These are phyloP conservation scores for Zygnema cylindricum DNA, from an alignment of 139 green algal genomes.

Conservation along the genomic window DNA sequence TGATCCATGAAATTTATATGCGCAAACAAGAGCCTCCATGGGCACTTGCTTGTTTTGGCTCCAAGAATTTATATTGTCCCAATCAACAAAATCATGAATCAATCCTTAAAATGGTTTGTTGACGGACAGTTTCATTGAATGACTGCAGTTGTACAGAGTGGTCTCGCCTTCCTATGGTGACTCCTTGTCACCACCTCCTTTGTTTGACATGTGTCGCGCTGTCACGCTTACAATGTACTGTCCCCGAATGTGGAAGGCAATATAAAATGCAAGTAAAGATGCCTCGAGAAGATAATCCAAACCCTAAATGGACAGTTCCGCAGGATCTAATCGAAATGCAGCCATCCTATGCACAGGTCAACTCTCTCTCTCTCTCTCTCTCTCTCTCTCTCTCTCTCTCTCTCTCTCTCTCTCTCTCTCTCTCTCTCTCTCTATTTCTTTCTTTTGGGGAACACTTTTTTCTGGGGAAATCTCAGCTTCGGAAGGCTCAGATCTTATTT, in stretches of 20 bases:
- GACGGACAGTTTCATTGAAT: too few species aligned
- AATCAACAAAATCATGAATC: too few species aligned
- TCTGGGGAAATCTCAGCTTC: slow-evolving; percentile 21
- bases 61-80: too few species aligned
- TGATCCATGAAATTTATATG: too few species aligned
- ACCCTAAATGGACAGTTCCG: slow-evolving; percentile 65
- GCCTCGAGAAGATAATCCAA: slow-evolving; percentile 79
- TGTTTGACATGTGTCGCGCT: slow-evolving; percentile 80
- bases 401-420: background rate
- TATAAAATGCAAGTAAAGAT: slow-evolving; percentile 70
- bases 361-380: slow-evolving; percentile 1
- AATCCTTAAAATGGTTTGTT: too few species aligned
- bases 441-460: too few species aligned
- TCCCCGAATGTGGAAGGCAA: slow-evolving; percentile 60
- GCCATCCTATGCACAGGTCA: slow-evolving; percentile 82
- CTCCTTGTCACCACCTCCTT: slow-evolving; percentile 83
- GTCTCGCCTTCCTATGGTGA: slow-evolving; percentile 76
- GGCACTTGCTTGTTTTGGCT: too few species aligned
- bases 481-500: slow-evolving; percentile 15
- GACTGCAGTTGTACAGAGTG: slow-evolving; percentile 60
- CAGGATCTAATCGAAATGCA: slow-evolving; percentile 95
- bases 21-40: too few species aligned
- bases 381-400: slow-evolving; percentile 2
- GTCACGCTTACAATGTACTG: slow-evolving; percentile 50
- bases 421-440: background rate